phyloP scores from a whole-genome alignment of 352 stramenopile species.

The Phytophthora crassamura region DNA sequence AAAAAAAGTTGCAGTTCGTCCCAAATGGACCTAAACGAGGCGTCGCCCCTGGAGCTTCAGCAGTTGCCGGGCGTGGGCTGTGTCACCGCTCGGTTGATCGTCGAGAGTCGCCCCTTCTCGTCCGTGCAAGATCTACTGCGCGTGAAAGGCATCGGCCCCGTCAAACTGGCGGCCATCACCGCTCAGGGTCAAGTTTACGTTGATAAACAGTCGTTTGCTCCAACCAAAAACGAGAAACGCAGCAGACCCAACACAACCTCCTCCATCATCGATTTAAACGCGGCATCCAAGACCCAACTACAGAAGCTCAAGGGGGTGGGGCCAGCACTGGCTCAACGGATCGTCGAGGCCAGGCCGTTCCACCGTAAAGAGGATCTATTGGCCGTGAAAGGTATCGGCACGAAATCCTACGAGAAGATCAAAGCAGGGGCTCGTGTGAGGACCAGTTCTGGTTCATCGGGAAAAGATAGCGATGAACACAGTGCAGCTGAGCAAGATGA shows the following conservation, averaged over 20 bases:
- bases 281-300: constrained; percentile 46
- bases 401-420: constrained; percentile 52
- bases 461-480: not conserved
- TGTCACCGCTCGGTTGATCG: constrained; percentile 47
- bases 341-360: constrained; percentile 58
- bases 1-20: constrained; percentile 23
- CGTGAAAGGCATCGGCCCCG: constrained; percentile 54
- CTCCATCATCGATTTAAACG: constrained; percentile 56
- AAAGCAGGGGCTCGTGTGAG: constrained; percentile 26
- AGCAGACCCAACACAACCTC: constrained; percentile 10
- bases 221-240: not conserved
- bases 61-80: constrained; percentile 51
- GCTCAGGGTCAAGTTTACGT: constrained; percentile 32
- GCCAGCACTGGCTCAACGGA: constrained; percentile 44
- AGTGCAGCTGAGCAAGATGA: not conserved
- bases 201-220: constrained; percentile 9
- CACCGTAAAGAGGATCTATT: constrained; percentile 54
- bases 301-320: constrained; percentile 51
- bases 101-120: constrained; percentile 53
- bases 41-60: constrained; percentile 40
- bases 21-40: constrained; percentile 45
- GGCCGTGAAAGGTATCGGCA: constrained; percentile 54
- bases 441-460: not conserved
- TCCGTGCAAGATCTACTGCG: constrained; percentile 42
- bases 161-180: constrained; percentile 40